Evolutionary conservation across 176 grass and related monocot species (phyloP).

Genomic region (Bonia amplexicaulis): DNA sequence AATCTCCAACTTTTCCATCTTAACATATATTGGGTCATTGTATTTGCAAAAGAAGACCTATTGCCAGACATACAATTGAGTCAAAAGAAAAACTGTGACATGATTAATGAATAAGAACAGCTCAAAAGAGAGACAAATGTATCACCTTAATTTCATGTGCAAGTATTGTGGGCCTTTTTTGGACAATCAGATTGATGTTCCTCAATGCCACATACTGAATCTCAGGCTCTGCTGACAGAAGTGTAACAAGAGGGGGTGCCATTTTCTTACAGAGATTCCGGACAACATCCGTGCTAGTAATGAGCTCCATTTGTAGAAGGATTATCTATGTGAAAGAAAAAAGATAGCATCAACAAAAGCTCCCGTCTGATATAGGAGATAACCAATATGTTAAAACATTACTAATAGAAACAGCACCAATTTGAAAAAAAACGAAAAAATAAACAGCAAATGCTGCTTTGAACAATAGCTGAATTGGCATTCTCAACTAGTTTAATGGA

Average conservation of each 20-base stretch:
- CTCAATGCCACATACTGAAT: constrained; percentile 96
- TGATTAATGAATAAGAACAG: constrained; percentile 26
- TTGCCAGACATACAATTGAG: constrained; percentile 4
- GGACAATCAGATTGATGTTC: constrained; percentile 98
- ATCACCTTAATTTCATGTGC: constrained; percentile 98
- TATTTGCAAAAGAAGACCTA: constrained; percentile 99
- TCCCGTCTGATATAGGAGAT: neutral
- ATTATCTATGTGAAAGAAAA: constrained; percentile 64
- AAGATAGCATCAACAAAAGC: neutral
- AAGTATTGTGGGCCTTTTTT: constrained; percentile 98
- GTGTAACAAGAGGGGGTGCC: constrained; percentile 94
- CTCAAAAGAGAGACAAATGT: constrained; percentile 18
- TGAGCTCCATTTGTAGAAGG: constrained; percentile 98
- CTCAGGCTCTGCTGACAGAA: constrained; percentile 95
- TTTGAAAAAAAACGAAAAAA: neutral
- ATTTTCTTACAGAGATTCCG: constrained; percentile 99
- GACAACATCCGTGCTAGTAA: constrained; percentile 89
- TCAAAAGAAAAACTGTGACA: neutral
- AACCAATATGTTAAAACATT: neutral
- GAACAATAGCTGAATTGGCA: neutral
- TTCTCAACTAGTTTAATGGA: neutral
- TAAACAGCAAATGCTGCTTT: neutral
- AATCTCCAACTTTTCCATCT: constrained; percentile 99
- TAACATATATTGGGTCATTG: constrained; percentile 96
- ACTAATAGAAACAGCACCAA: neutral